phyloP scores from a whole-genome alignment of 768 basidiomycete genomes.

The Clitopilus hobsonii region DNA sequence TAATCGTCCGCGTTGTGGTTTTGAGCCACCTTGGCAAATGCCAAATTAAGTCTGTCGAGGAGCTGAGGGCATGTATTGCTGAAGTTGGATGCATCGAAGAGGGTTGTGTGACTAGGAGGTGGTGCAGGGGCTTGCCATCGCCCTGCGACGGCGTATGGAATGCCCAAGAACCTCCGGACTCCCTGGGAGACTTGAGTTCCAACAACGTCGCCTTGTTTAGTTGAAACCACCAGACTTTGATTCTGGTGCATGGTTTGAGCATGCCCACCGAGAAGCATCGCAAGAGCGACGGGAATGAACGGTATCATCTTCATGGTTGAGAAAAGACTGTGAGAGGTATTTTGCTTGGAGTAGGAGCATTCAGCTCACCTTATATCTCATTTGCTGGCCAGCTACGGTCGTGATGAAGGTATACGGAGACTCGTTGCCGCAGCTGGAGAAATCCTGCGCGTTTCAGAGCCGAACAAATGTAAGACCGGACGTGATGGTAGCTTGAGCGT shows the following conservation, averaged over 20 bases:
- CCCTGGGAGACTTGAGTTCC: slow-evolving; percentile 18
- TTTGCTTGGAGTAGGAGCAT: no score
- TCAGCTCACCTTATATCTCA: no score
- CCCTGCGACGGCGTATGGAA: slow-evolving; percentile 27
- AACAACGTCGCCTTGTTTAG: slow-evolving; percentile 24
- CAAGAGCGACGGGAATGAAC: neutral
- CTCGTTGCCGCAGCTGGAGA: no score
- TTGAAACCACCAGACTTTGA: slow-evolving; percentile 18
- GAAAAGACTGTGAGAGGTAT: neutral
- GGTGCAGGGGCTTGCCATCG: slow-evolving; percentile 26
- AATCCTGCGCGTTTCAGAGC: no score
- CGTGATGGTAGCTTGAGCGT: no score
- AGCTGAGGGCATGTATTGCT: slow-evolving; percentile 25
- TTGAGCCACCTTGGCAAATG: slow-evolving; percentile 19
- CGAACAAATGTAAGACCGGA: no score
- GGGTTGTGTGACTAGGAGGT: slow-evolving; percentile 14
- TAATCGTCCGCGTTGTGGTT: slow-evolving; percentile 14
- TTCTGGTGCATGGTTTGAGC: neutral
- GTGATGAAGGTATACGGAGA: no score
- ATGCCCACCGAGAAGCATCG: neutral
- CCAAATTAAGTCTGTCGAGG: slow-evolving; percentile 11
- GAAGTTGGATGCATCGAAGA: slow-evolving; percentile 22
- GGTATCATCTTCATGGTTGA: neutral
- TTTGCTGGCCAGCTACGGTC: no score
- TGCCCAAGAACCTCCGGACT: slow-evolving; percentile 29